Evolutionary conservation across 2,329 filamentous ascomycete genomes (phyloP), one percentile per base, ranked within the genome.

Genomic region (Aspergillus quadrilineatus): DNA sequence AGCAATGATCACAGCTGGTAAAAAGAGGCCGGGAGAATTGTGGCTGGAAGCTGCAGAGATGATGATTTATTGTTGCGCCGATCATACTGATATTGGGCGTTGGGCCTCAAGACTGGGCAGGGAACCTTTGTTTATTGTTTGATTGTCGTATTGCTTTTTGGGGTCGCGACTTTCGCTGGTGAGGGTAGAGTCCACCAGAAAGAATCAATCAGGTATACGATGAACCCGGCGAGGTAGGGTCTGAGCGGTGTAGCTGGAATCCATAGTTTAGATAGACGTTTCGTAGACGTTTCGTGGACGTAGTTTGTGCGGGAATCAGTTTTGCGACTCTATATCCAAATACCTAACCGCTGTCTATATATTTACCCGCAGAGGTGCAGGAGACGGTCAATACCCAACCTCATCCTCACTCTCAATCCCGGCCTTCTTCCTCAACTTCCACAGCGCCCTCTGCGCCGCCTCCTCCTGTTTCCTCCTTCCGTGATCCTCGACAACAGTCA

Each of bases 371-470:
- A 42, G 8, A 12, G 39, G 6, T 17, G 15, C 6, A 9, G 22
- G 22, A 39, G n/a, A 39, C 37, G 14, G 49, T 53, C 66, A 72
- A 58, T 65, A 73, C 39, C 72, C 72, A 6, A 61, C 62, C 52
- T 75, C 74, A 53, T 72, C 74, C 34, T 72, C 74, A 60, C 68
- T 74, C 4, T 67, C 68, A 7, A 68, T 64, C 57, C 73, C 71
- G 9, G 70, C 73, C 65, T 68, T 71, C 62, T 76, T 76, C 41
- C 71, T 64, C 42, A 76, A 51, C 54, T 73, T 76, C 74, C 73
- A 77, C 29, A 75, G 54, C 10, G 63, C 45, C 60, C 63, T 65
- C 53, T 69, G 60, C 53, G 62, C 63, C 29, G 60, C 64, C 41
- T 50, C 60, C 51, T 70, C 69, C 12, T 65, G 63, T 41, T 66